Evolutionary conservation across 2,329 filamentous ascomycete genomes (phyloP).

Genomic region (Sporothrix protearum): DNA sequence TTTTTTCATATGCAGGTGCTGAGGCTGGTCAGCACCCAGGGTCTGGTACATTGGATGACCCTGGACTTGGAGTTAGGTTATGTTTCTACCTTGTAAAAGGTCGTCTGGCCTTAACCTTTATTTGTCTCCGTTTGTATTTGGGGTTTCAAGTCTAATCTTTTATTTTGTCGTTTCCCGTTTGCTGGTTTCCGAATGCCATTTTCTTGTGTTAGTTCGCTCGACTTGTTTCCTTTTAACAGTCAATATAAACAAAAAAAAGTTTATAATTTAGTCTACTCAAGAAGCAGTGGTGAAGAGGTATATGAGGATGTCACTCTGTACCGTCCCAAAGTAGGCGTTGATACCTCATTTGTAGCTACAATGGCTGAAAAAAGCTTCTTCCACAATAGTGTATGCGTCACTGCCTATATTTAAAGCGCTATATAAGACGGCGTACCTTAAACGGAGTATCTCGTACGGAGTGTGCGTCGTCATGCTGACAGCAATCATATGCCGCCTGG

Average conservation of each 20-base stretch:
- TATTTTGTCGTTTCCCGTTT: neutral
- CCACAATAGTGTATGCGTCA: neutral
- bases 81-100: neutral
- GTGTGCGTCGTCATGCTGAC: neutral
- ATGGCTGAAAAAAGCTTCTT: neutral
- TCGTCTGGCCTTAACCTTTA: neutral
- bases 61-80: slow-evolving; percentile 14
- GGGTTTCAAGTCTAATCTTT: neutral
- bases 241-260: neutral
- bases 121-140: neutral
- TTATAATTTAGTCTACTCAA: neutral
- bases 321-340: neutral
- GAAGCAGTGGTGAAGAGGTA: no score
- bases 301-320: neutral
- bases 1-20: neutral
- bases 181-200: neutral
- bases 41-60: neutral
- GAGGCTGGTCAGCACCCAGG: neutral
- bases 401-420: neutral
- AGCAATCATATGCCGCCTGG: neutral
- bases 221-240: neutral
- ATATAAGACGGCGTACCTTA: neutral
- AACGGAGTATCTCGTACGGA: neutral
- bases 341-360: neutral
- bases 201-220: neutral